Evolutionary conservation across 2,329 filamentous ascomycete genomes (phyloP).

Genomic region (Gnomoniopsis sp.): DNA sequence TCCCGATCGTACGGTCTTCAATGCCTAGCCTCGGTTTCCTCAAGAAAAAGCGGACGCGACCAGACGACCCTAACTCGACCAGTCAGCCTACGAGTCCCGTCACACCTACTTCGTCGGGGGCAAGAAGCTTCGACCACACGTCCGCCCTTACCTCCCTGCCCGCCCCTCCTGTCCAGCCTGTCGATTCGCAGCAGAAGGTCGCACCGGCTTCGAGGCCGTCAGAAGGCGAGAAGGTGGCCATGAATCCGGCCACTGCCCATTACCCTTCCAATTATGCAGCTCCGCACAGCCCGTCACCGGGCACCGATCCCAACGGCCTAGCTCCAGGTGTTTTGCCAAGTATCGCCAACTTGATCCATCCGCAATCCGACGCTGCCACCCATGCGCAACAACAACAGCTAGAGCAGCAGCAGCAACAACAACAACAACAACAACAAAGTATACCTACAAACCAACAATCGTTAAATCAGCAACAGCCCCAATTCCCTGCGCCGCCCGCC

Average conservation of each 20-base stretch:
- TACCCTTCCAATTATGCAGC: conserved; percentile 18
- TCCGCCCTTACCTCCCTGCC: conserved; percentile 31
- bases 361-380: conserved; percentile 23
- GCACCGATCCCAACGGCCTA: conserved; percentile 62
- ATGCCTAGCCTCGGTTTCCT: conserved; percentile 97
- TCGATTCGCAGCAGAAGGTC: conserved; percentile 28
- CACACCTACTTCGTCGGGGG: conserved; percentile 48
- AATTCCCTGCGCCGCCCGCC: conserved; percentile 23
- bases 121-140: conserved; percentile 47
- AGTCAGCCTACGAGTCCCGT: conserved; percentile 63
- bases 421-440: conserved; percentile 28
- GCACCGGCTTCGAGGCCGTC: conserved; percentile 30
- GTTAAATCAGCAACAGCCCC: conserved; percentile 16
- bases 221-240: conserved; percentile 24
- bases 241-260: conserved; percentile 28
- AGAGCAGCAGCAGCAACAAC: conserved; percentile 32
- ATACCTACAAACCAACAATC: conserved; percentile 21
- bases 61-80: conserved; percentile 65
- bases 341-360: conserved; percentile 80
- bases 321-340: conserved; percentile 45
- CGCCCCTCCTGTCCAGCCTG: conserved; percentile 26
- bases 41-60: conserved; percentile 98
- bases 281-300: conserved; percentile 34
- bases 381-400: conserved; percentile 33
- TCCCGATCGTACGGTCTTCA: conserved; percentile 21